A percentile compares a stretch with the other conserved stretches of the same genome.
These are phyloP conservation scores for Cavenderia fasciculata DNA, from an alignment of 78 protist genomes.

Conservation along the genomic window DNA sequence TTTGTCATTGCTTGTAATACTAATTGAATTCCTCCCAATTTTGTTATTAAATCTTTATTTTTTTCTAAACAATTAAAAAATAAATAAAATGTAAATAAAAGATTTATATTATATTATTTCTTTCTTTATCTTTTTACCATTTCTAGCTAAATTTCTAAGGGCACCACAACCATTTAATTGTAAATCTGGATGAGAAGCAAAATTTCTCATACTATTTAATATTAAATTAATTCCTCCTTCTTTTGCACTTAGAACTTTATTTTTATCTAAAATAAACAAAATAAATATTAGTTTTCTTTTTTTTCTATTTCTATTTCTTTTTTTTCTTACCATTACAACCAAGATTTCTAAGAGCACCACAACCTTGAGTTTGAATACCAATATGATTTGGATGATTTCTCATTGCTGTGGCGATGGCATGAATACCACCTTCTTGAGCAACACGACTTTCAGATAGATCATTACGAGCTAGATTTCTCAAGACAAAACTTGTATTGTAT, in stretches of 20 bases:
- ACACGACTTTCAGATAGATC: slow-evolving; percentile 52
- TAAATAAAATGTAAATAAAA: not conserved
- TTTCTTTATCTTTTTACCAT: not conserved
- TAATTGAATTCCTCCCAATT: slow-evolving; percentile 57
- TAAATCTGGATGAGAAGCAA: slow-evolving; percentile 42
- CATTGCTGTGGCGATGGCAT: slow-evolving; percentile 51
- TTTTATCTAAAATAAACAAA: not conserved
- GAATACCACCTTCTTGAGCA: slow-evolving; percentile 72
- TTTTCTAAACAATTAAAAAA: not conserved
- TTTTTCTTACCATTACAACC: slow-evolving; percentile 62
- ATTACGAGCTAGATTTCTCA: slow-evolving; percentile 55
- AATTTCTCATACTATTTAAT: slow-evolving; percentile 20
- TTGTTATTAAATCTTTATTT: slow-evolving; percentile 43
- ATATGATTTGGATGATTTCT: slow-evolving; percentile 67
- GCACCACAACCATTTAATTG: slow-evolving; percentile 76
- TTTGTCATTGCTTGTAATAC: slow-evolving; percentile 41
- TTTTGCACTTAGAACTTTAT: slow-evolving; percentile 28
- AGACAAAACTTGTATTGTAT: slow-evolving; percentile 61
- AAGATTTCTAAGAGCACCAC: slow-evolving; percentile 66
- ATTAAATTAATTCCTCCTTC: slow-evolving; percentile 60
- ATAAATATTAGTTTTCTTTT: too few species aligned
- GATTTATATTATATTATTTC: too few species aligned
- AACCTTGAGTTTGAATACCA: slow-evolving; percentile 74
- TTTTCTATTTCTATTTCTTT: too few species aligned
- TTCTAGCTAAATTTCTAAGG: slow-evolving; percentile 43